Evolutionary conservation across 148 eudicot species (phyloP), one percentile per base, ranked within the genome.

Genomic region (Oxyria digyna): DNA sequence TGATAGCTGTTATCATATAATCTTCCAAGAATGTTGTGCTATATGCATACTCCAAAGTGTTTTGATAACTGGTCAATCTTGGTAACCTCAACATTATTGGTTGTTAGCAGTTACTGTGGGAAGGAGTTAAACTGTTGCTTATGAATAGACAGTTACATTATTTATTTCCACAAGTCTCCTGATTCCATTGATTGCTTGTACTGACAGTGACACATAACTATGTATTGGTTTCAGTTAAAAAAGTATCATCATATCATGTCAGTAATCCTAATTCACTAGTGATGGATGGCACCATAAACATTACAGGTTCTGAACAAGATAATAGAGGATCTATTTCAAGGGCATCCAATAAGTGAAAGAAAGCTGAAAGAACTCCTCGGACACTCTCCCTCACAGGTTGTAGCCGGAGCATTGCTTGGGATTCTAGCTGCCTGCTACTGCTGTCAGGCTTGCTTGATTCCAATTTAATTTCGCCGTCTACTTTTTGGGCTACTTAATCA

Each of bases 301-400:
- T 50, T 48, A 21, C 80, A 89, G 98, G 98, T 92, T 72, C 85
- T 92, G 31, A 92, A 92, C 79, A 74, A 85, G 89, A 92, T 92
- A 27, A 79, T 92, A 35, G 96, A 84, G 75, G 94, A 87, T 78
- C 83, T 89, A 76, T 92, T 92, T 73, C 87, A 89, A 84, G 97
- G 96, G 70, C 98, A 92, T 75, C 96, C 98, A 0, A 87, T 92
- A 62, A 92, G 98, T 64, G 68, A 64, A 35, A 64, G 68, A 31
- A 62, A 62, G 38, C 40, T 62, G 37, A 62, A 62, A 33, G 67
- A 62, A 62, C 67, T 62, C 40, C 40, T 62, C 21, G 67, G 67
- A 20, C 67, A 62, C 40, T 27, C 67, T n/a, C 67, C 67, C 35
- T 62, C 67, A 27, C 67, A 62, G 67, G 67, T 62, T 14, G 67